Evolutionary conservation across 163 green algal species (phyloP).

Genomic region (Scenedesmus sp.): DNA sequence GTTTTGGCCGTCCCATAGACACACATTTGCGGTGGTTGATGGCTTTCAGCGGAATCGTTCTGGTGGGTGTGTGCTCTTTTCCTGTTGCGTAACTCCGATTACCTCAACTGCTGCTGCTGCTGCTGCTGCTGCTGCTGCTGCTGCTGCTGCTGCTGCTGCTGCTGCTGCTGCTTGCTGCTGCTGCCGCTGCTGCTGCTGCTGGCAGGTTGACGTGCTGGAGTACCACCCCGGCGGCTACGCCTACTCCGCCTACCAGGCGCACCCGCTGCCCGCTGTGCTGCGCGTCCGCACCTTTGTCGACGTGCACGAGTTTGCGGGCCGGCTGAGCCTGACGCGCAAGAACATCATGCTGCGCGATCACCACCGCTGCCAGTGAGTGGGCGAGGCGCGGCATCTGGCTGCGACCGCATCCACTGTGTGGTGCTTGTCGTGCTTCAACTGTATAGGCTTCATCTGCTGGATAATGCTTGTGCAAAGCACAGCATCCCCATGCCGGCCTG

Average conservation of each 20-base stretch:
- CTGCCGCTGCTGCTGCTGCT: background rate
- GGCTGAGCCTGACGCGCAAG: conserved; percentile 56
- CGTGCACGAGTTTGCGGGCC: conserved; percentile 39
- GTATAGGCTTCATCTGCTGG: no score
- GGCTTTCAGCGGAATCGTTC: no score
- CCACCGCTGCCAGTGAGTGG: conserved; percentile 58
- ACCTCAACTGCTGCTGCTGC: background rate
- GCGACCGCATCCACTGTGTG: background rate
- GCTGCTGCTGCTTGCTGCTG: background rate
- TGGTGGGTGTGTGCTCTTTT: background rate
- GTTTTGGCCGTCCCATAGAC: no score
- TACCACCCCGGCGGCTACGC: conserved; percentile 68
- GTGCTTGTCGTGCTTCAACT: background rate
- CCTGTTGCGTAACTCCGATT: no score
- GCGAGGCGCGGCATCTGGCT: background rate
- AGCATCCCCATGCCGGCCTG: no score
- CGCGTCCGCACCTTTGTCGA: conserved; percentile 59
- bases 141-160: background rate
- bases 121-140: background rate
- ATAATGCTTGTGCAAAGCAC: no score
- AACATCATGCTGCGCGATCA: conserved; percentile 73
- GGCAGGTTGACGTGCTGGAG: conserved; percentile 75
- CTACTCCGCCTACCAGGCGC: conserved; percentile 43
- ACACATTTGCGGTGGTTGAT: no score
- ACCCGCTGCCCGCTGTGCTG: conserved; percentile 67